phyloP scores from a whole-genome alignment of 176 grass and related monocot genomes.

The Aegilops speltoides region DNA sequence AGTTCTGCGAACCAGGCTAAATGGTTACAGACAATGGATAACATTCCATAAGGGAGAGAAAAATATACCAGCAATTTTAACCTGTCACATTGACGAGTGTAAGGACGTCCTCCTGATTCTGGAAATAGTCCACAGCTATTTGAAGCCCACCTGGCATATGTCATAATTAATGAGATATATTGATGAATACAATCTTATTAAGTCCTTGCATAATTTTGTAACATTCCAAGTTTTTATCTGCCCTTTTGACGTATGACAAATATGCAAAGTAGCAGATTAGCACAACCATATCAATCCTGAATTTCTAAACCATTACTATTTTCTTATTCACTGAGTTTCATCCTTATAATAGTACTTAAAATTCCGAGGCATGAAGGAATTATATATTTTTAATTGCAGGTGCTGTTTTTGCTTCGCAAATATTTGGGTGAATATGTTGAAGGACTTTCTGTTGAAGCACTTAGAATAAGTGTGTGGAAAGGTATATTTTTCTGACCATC shows the following conservation, averaged over 20 bases:
- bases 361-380: constrained; percentile 9
- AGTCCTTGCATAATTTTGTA: not conserved
- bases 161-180: not conserved
- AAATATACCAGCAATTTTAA: not conserved
- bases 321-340: constrained; percentile 6
- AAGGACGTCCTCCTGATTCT: not conserved
- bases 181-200: not conserved
- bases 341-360: not conserved
- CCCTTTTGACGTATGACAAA: not conserved
- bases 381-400: constrained; percentile 44
- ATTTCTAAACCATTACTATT: not conserved
- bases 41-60: not conserved
- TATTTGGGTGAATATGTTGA: constrained; percentile 99
- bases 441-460: constrained; percentile 92
- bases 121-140: not conserved
- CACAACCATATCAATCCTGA: not conserved
- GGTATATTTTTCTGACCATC: constrained; percentile 41
- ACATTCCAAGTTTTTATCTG: not conserved
- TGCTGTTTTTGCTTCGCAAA: constrained; percentile 84
- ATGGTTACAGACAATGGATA: not conserved
- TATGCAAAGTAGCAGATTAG: not conserved
- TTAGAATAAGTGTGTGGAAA: constrained; percentile 98
- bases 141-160: not conserved
- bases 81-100: not conserved
- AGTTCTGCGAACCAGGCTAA: not conserved